phyloP scores from a whole-genome alignment of 2,329 filamentous ascomycete species.

The Sordariomycetes sp. region DNA sequence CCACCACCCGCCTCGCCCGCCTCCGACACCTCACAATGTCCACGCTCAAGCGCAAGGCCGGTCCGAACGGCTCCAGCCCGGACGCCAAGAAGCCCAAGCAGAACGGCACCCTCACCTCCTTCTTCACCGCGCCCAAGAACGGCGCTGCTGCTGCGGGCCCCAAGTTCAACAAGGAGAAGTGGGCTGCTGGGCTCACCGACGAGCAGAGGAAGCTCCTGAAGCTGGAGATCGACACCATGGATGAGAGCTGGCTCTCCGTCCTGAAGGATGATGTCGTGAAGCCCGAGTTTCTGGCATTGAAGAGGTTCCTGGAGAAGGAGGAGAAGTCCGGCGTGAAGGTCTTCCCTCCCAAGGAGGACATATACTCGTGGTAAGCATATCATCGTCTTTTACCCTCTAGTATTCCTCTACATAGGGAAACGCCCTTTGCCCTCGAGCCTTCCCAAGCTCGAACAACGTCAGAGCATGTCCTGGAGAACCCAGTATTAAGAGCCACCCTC shows the following conservation, averaged over 20 bases:
- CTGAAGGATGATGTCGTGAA: conserved; percentile 77
- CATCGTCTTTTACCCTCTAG: conserved; percentile 11
- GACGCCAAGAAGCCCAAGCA: conserved; percentile 62
- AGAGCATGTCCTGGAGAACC: background rate
- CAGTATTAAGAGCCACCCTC: conserved; percentile 9
- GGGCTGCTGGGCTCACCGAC: conserved; percentile 66
- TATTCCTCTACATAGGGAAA: background rate
- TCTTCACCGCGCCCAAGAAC: conserved; percentile 66
- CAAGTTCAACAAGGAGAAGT: conserved; percentile 82
- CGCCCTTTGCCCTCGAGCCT: background rate
- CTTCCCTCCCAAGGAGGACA: conserved; percentile 78
- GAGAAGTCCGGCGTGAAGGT: conserved; percentile 62
- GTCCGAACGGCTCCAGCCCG: conserved; percentile 21
- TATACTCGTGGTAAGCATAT: conserved; percentile 77
- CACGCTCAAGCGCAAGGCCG: conserved; percentile 57
- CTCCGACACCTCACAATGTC: conserved; percentile 27
- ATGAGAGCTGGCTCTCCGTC: conserved; percentile 83
- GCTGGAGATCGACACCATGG: conserved; percentile 84
- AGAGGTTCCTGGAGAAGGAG: conserved; percentile 77
- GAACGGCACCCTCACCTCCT: conserved; percentile 75
- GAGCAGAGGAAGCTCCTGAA: conserved; percentile 77
- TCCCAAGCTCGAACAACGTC: background rate
- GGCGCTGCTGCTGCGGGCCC: conserved; percentile 17
- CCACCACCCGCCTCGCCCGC: background rate
- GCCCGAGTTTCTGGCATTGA: conserved; percentile 76